Base-by-base conservation (phyloP, 2,329 filamentous ascomycete genomes). In the Phyllosticta ampelicida region DNA sequence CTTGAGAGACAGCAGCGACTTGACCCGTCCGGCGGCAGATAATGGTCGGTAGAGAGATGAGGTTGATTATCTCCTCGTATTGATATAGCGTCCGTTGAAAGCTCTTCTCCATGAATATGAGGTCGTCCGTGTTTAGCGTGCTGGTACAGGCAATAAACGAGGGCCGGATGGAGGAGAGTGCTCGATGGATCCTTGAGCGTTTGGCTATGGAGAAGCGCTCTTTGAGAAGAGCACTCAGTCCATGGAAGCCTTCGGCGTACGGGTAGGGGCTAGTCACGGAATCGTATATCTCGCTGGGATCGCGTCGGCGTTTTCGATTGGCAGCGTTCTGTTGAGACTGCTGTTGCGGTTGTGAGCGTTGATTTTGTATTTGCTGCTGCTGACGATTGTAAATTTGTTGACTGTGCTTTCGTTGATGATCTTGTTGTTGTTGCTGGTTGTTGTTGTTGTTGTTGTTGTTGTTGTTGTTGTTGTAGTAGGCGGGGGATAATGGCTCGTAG, bases 21-120 rank as follows among this genome's bases (percentile, higher is more conserved):
- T 97, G 94, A 54, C 94, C 94, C 0, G 91, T 96, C 53, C 94
- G 84, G 53, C 94, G 85, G 67, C 90, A 95, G 23, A 97, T 89
- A 60, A 99, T 84, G 0, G 91, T 95, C 0, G 94, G 94, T 3
- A 90, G 95, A 48, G 90, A 90, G 61, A 87, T 90, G 62, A 90
- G 85, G 59, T 89, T 85, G 76, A 96, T 87, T 64, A 95, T 87
- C 63, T 95, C 90, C 68, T 97, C 90, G 66, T 95, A 95, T 69
- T 96, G 90, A 67, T 90, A 90, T 10, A 97, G 78, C 0, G 90
- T 95, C 44, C 94, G 84, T 72, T 99, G 94, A 68, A 97, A 90
- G 67, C 89, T 95, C 74, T 95, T 95, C 71, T 99, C 94, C 87
- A 96, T 96, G 71, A 97, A 96, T 20, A 99, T 85, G 26, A 97